Evolutionary conservation across 2,329 filamentous ascomycete genomes (phyloP).

Genomic region (Exophiala bonariae): DNA sequence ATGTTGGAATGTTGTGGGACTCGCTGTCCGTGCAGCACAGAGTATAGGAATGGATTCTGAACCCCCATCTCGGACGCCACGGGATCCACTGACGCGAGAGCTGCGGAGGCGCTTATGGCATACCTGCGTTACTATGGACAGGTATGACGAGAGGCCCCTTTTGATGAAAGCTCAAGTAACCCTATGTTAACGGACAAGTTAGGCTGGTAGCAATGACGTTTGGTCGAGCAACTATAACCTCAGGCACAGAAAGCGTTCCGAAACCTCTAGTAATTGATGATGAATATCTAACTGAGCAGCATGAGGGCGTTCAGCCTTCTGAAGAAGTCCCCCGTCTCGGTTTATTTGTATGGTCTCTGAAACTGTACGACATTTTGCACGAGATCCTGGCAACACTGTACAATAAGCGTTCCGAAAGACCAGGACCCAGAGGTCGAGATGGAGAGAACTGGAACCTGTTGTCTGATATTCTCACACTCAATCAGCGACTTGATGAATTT

Average conservation of each 20-base stretch:
- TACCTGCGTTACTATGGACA: conserved; percentile 37
- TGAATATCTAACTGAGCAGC: conserved; percentile 26
- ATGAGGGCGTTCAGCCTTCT: conserved; percentile 29
- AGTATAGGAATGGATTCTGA: conserved; percentile 40
- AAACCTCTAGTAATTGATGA: conserved; percentile 5
- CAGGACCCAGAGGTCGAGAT: too few relatives aligned
- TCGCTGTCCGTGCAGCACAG: conserved; percentile 49
- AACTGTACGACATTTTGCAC: conserved; percentile 37
- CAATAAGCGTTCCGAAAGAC: too few relatives aligned
- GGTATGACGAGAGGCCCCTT: conserved; percentile 26
- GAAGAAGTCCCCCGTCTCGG: too few relatives aligned
- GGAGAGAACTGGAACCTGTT: too few relatives aligned
- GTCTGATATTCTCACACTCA: too few relatives aligned
- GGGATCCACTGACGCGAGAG: conserved; percentile 27
- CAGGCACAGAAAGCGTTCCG: conserved; percentile 30
- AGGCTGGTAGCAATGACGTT: conserved; percentile 32
- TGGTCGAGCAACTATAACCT: conserved; percentile 34
- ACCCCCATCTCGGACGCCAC: conserved; percentile 17
- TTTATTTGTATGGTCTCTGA: conserved; percentile 35
- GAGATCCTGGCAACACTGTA: conserved; percentile 31
- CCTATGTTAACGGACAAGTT: too few relatives aligned
- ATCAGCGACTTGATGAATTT: too few relatives aligned
- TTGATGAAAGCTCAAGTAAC: too few relatives aligned
- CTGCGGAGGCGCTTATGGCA: conserved; percentile 31
- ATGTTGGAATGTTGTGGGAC: conserved; percentile 52